Conservation (phyloP, 306 rosid species). For the Castanea sativa region DNA sequence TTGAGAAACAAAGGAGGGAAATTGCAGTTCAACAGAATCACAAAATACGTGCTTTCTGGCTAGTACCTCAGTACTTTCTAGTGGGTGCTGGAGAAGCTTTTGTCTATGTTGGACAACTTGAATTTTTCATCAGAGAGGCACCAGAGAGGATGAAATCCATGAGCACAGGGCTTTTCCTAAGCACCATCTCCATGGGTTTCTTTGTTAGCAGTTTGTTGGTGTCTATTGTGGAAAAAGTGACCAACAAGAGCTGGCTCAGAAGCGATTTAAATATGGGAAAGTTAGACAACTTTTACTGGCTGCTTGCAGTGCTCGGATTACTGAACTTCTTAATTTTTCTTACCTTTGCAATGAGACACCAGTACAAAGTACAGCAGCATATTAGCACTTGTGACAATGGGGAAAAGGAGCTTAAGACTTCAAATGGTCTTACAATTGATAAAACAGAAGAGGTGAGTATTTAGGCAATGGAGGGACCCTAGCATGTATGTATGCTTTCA, state of each 20-base stretch:
- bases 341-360: constrained; percentile 65
- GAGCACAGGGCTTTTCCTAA: constrained; percentile 89
- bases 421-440: constrained; percentile 34
- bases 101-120: constrained; percentile 92
- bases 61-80: constrained; percentile 84
- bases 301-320: constrained; percentile 66
- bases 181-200: constrained; percentile 89
- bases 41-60: constrained; percentile 79
- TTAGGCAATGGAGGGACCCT: constrained; percentile 52
- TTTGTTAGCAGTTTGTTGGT: constrained; percentile 81
- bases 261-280: constrained; percentile 61
- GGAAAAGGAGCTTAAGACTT: constrained; percentile 49
- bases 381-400: constrained; percentile 17
- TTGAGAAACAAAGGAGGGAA: constrained; percentile 60
- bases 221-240: constrained; percentile 62
- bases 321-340: constrained; percentile 63
- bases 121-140: constrained; percentile 93
- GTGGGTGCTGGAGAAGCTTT: constrained; percentile 96
- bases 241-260: constrained; percentile 65
- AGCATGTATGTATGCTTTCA: constrained; percentile 14
- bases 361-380: constrained; percentile 57
- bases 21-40: constrained; percentile 23
- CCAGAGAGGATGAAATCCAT: constrained; percentile 96
- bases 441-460: constrained; percentile 30
- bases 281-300: constrained; percentile 73